Conservation (phyloP, 1,139 yeast species). For the Maudiozyma humilis region DNA sequence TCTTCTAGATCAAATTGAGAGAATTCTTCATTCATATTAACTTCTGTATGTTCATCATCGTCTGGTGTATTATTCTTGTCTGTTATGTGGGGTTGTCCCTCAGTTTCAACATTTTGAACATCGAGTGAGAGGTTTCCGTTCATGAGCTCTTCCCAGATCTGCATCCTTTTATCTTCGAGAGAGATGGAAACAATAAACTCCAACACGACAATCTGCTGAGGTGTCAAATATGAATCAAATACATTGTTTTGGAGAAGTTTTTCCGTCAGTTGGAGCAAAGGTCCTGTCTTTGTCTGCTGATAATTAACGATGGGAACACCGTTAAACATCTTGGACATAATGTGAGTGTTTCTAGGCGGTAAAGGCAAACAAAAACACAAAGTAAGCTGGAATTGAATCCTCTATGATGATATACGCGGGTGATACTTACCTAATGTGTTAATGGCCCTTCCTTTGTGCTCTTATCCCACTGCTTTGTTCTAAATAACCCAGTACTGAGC, state of each 20-base stretch:
- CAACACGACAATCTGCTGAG: conserved; percentile 52
- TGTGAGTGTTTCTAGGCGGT: not conserved
- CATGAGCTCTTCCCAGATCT: conserved; percentile 47
- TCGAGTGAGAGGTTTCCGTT: conserved; percentile 43
- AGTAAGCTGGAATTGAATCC: not conserved
- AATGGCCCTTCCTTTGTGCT: too few relatives aligned
- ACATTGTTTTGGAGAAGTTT: conserved; percentile 40
- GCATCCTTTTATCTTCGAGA: conserved; percentile 25
- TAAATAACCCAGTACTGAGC: too few relatives aligned
- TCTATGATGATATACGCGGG: not conserved
- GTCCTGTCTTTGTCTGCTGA: conserved; percentile 21
- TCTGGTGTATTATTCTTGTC: conserved; percentile 7
- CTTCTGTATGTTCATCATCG: conserved; percentile 4
- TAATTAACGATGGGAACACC: conserved; percentile 22
- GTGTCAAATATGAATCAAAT: conserved; percentile 53
- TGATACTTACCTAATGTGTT: too few relatives aligned
- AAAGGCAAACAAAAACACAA: not conserved
- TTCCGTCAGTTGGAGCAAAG: conserved; percentile 42
- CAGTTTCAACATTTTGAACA: conserved; percentile 23
- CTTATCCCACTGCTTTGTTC: too few relatives aligned
- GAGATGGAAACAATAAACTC: conserved; percentile 36
- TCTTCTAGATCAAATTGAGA: conserved; percentile 31
- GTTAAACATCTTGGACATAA: conserved; percentile 8
- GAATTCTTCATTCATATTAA: conserved; percentile 17
- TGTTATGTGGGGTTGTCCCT: conserved; percentile 8